Conservation (phyloP, 371 early-diverging fungal genomes). For the Rhizopus microsporus region DNA sequence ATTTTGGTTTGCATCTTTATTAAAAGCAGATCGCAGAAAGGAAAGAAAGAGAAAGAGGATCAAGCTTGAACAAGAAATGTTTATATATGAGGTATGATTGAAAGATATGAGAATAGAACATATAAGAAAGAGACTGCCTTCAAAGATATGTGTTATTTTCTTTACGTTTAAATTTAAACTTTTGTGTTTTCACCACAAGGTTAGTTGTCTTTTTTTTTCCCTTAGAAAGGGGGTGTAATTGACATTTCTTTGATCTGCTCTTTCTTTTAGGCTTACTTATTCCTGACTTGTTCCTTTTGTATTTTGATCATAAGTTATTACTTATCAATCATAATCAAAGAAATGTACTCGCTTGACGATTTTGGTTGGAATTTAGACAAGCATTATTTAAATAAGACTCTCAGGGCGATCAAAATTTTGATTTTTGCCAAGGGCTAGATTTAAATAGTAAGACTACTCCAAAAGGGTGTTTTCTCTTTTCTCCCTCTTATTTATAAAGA, state of each 20-base stretch:
- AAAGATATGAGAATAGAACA: slow-evolving; percentile 3
- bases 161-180: slow-evolving; percentile 7
- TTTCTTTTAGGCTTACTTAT: neutral
- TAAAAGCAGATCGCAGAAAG: neutral
- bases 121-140: neutral
- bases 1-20: slow-evolving; percentile 22
- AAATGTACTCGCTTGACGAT: neutral
- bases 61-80: neutral
- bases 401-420: neutral
- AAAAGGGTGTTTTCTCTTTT: neutral
- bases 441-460: neutral
- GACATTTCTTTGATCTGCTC: neutral
- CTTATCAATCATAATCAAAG: no score
- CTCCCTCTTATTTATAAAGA: neutral
- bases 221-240: no score
- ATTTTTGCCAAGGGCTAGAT: neutral
- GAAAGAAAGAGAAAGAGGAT: slow-evolving; percentile 6
- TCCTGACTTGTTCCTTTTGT: neutral
- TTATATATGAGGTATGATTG: neutral
- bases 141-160: neutral
- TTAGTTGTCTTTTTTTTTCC: no score
- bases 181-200: neutral
- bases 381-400: no score
- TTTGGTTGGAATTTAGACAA: neutral
- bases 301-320: neutral